Evolutionary conservation across 805 yeast species (phyloP).

Genomic region (Clavispora santaluciae): DNA sequence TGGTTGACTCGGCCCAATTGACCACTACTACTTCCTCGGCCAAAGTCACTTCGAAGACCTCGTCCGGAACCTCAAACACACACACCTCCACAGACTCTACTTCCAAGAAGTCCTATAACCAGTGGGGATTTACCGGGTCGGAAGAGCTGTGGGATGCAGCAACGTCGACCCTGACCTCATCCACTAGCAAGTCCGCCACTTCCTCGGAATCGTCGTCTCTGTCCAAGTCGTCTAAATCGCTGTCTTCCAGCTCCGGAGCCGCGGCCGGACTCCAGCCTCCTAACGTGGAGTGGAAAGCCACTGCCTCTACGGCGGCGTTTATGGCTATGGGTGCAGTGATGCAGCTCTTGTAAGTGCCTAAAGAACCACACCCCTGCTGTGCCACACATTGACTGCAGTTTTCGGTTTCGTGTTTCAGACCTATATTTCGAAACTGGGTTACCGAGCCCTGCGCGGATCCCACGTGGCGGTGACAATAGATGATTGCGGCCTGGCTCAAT

Average conservation of each 20-base stretch:
- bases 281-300: not conserved
- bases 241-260: not conserved
- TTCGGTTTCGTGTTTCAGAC: not conserved
- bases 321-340: not conserved
- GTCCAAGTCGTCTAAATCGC: not conserved
- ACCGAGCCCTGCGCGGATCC: not conserved
- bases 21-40: too few species aligned
- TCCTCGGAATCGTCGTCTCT: not conserved
- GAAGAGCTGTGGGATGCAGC: conserved; percentile 32
- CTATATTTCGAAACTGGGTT: not conserved
- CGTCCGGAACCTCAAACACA: too few species aligned
- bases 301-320: not conserved
- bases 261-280: not conserved
- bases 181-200: not conserved
- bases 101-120: conserved; percentile 29
- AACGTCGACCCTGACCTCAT: conserved; percentile 2
- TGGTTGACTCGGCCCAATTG: not conserved
- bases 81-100: too few species aligned
- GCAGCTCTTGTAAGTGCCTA: not conserved
- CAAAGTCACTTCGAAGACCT: too few species aligned
- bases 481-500: too few species aligned
- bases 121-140: conserved; percentile 40
- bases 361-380: too few species aligned
- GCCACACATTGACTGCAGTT: too few species aligned
- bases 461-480: not conserved